Conservation (phyloP, 2,329 filamentous ascomycete genomes). For the Mycosphaerella sp. region DNA sequence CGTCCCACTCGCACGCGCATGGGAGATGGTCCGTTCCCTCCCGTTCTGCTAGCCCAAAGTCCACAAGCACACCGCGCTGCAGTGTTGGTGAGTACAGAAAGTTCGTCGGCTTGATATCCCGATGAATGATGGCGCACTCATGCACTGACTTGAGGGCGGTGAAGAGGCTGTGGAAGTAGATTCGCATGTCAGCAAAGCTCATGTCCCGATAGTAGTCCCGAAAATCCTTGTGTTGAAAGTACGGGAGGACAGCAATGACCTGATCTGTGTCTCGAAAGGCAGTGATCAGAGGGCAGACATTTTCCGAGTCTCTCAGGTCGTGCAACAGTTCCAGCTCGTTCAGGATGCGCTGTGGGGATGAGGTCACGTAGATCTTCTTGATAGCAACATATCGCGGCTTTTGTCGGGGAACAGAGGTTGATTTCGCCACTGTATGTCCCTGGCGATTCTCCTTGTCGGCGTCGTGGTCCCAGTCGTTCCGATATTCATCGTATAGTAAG, state of each 20-base stretch:
- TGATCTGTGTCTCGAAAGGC: conserved; percentile 94
- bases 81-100: conserved; percentile 83
- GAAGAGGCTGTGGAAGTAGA: conserved; percentile 86
- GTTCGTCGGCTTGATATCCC: conserved; percentile 67
- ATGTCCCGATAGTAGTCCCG: conserved; percentile 89
- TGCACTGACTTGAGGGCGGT: conserved; percentile 80
- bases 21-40: conserved; percentile 65
- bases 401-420: conserved; percentile 6
- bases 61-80: conserved; percentile 85
- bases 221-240: conserved; percentile 94
- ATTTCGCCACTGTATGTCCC: conserved; percentile 16
- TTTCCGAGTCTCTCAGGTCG: conserved; percentile 72
- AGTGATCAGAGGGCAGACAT: conserved; percentile 91
- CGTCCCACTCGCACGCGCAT: conserved; percentile 70
- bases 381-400: conserved; percentile 81
- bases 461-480: conserved; percentile 79
- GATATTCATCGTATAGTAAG: conserved; percentile 71
- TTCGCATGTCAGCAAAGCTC: conserved; percentile 74
- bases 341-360: conserved; percentile 83
- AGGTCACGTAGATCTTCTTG: conserved; percentile 99
- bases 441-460: conserved; percentile 36
- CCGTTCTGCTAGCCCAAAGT: conserved; percentile 90
- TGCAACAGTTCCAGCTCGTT: conserved; percentile 94
- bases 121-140: conserved; percentile 72
- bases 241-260: conserved; percentile 88